Evolutionary conservation across 1,284 basidiomycete genomes (phyloP), one percentile per base, ranked within the genome.

Genomic region (Cronartium quercuum): DNA sequence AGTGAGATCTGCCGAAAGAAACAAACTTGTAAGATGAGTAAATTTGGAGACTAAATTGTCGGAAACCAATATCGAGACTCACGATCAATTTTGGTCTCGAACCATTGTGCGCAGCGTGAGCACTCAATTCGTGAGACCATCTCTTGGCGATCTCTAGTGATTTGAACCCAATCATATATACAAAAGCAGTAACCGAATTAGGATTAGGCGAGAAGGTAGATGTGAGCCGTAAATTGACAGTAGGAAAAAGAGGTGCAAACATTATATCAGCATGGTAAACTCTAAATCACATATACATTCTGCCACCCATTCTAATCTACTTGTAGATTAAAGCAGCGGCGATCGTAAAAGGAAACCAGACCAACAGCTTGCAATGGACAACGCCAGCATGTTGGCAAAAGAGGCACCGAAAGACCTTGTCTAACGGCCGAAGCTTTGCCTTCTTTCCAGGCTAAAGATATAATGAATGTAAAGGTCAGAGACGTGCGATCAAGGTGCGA

Each of bases 81-180:
- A 75, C 73, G 73, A 42, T 75, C 66, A 21, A 75, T 75, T 40
- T 75, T 67, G 6, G 73, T 75, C 42, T 75, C 73, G 37, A 75
- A 75, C 38, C 60, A 57, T 63, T 75, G 73, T 15, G 44, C 57
- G 18, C 73, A 75, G 21, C 66, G 63, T 0, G 73, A 67, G 44
- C 73, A 75, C 29, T 75, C 73, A 15, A 75, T 67, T 35, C 73
- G 35, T 2, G 73, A 67, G 1, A 62, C 44, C 73, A 75, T 75
- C 35, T 75, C 73, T 40, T 75, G 73, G 10, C 73, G 73, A 63
- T 75, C 73, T n/a, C 73, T 75, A 62, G 35, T 9, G 29, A 13
- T 13, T 55, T 24, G 62, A 62, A 47, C 13, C n/a, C 7, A 24
- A 40, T 57, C 1, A 68, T 35, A 58, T 9, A 18, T 13, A 47